Percentiles rank a stretch among this genome's conserved stretches.
These are phyloP conservation scores for Noccaea bulbosa DNA, from an alignment of 345 rosid species.

Conservation along the genomic window DNA sequence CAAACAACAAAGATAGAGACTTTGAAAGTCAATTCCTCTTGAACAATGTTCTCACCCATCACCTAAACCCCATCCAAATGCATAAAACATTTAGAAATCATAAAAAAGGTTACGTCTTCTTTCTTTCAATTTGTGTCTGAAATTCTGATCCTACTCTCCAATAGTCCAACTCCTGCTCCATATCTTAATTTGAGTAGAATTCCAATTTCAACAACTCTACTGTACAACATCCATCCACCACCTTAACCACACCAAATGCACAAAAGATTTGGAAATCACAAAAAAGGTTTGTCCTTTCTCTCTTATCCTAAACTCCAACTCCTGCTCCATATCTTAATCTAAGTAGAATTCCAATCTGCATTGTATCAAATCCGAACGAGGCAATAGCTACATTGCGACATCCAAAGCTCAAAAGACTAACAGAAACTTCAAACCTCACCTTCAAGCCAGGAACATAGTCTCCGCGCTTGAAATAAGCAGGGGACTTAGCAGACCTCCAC, in stretches of 20 bases:
- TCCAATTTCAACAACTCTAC: background rate
- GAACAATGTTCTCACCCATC: background rate
- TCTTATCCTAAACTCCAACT: background rate
- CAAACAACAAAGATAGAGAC: background rate
- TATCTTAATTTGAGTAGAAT: background rate
- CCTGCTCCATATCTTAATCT: background rate
- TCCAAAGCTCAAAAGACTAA: background rate
- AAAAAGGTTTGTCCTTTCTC: background rate
- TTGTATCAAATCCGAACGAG: background rate
- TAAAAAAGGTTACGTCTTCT: background rate
- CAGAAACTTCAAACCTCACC: conserved; percentile 45
- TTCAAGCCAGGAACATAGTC: conserved; percentile 94
- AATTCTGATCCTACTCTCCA: background rate
- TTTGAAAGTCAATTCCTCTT: background rate
- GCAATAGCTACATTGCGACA: conserved; percentile 10
- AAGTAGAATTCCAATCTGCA: background rate
- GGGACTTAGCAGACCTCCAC: conserved; percentile 90
- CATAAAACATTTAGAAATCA: background rate
- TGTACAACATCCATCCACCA: background rate
- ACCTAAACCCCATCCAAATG: background rate
- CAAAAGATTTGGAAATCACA: background rate
- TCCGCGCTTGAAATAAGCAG: conserved; percentile 86
- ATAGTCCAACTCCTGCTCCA: background rate
- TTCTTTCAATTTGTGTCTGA: background rate
- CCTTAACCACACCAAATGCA: background rate